Conservation (phyloP, 108 stramenopile genomes). For the Nitzschia putrida region DNA sequence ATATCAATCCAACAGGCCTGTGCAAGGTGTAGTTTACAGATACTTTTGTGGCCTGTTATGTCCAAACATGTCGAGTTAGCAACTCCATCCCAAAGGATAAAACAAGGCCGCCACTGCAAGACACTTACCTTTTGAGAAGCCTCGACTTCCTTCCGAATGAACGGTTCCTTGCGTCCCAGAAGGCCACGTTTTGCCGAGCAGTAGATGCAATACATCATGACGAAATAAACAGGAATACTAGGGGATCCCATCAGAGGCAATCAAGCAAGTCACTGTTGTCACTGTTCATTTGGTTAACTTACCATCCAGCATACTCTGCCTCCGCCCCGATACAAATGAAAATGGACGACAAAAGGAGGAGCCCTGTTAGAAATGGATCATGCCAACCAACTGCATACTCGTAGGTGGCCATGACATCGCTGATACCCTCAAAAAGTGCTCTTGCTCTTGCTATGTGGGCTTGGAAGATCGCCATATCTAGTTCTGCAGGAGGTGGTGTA, state of each 20-base stretch:
- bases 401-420: conserved; percentile 48
- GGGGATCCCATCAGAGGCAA: not conserved
- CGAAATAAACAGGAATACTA: conserved; percentile 47
- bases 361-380: conserved; percentile 54
- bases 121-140: conserved; percentile 43
- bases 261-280: not conserved
- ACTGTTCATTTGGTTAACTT: conserved; percentile 1
- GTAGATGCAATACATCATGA: conserved; percentile 58
- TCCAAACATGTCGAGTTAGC: not conserved
- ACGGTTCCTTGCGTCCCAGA: conserved; percentile 48
- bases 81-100: not conserved
- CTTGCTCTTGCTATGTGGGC: conserved; percentile 70
- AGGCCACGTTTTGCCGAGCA: conserved; percentile 38
- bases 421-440: conserved; percentile 58
- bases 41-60: conserved; percentile 33
- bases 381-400: conserved; percentile 73
- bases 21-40: conserved; percentile 49
- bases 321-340: conserved; percentile 39
- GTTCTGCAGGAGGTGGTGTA: conserved; percentile 53
- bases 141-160: conserved; percentile 60
- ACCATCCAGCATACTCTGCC: conserved; percentile 51
- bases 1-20: conserved; percentile 64
- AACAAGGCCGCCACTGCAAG: not conserved
- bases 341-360: conserved; percentile 46
- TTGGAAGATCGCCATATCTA: conserved; percentile 68